Conservation (phyloP, 345 rosid genomes). For the Eucalyptus cloeziana region DNA sequence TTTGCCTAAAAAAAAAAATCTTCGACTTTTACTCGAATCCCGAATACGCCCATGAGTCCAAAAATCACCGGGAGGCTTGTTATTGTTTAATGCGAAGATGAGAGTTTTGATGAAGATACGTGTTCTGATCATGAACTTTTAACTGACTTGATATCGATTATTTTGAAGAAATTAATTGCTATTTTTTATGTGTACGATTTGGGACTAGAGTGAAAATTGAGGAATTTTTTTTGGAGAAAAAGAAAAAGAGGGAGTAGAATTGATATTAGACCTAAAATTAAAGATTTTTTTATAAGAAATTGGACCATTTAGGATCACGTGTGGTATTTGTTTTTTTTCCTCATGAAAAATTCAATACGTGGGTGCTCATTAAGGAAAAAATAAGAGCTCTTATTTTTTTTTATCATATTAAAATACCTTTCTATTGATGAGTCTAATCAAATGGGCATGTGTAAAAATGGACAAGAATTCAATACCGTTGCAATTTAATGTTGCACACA, state of each 20-base stretch:
- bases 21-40: not conserved
- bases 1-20: not conserved
- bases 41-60: not conserved
- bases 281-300: not conserved
- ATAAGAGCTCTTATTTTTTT: not conserved
- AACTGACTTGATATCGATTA: accelerated
- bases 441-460: not conserved
- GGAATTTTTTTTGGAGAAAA: no score
- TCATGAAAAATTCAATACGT: not conserved
- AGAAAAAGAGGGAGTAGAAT: not conserved
- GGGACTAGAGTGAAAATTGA: not conserved
- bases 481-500: not conserved
- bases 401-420: not conserved
- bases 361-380: not conserved
- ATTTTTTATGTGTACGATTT: not conserved
- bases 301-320: not conserved
- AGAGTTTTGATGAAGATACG: not conserved
- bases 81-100: not conserved
- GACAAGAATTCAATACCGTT: not conserved
- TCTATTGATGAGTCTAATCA: not conserved
- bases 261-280: no score
- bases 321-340: not conserved
- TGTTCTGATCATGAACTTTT: not conserved
- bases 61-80: not conserved
- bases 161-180: not conserved